Evolutionary conservation across 345 rosid genomes (phyloP), one percentile per base, ranked within the genome.

Genomic region (Cochlearia excelsa): DNA sequence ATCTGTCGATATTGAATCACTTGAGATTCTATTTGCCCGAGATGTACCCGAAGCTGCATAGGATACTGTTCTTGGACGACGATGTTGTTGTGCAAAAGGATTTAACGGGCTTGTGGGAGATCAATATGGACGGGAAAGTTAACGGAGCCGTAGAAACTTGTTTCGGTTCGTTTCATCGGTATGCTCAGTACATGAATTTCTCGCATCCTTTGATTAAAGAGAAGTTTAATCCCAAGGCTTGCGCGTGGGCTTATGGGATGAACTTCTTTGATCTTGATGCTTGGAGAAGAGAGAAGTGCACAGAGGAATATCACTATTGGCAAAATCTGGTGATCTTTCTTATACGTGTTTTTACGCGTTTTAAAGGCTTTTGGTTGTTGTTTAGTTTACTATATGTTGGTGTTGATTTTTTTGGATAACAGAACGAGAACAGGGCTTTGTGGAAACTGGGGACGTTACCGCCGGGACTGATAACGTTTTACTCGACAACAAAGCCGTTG

Each of bases 241-340:
- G 98, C 26, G 97, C 97, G 0, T 92, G 98, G 98, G 98, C 95
- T 3, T 88, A 88, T 75, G 98, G 97, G 56, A 92, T 92, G 98
- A 92, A 92, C 75, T 92, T 92, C 84, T 92, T 92, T 44, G 98
- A 92, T 75, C 80, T 88, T 75, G 97, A 88, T 84, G 95, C 97
- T 68, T 92, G 98, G 98, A 84, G 98, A 56, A 83, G 81, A 74
- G 95, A 92, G 74, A 92, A 92, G 62, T 88, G 98, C 83, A 92
- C 98, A 26, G 97, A 92, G 77, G 86, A 92, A 57, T 92, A 92
- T 69, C 97, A 92, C 57, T 92, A 92, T 75, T 92, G 98, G 98
- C 98, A 92, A 79, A 83, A 84, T 67, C 80, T 80, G 86, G 97
- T 92, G 74, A 81, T 55, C 54, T 63, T 48, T 30, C 28, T 7